Evolutionary conservation across 2,329 filamentous ascomycete genomes (phyloP).

Genomic region (Rutstroemia sp.): DNA sequence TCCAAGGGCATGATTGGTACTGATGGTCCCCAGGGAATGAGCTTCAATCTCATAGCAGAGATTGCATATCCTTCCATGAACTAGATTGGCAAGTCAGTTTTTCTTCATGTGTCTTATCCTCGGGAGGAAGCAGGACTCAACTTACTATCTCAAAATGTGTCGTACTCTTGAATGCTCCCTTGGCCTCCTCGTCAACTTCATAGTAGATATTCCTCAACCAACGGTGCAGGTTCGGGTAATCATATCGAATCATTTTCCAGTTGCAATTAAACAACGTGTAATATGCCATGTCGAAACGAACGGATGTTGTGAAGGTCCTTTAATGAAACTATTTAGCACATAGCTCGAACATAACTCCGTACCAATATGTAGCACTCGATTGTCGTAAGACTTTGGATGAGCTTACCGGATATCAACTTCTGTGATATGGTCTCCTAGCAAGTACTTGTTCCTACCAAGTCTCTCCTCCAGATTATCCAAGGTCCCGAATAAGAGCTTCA

Average conservation of each 20-base stretch:
- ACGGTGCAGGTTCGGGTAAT: constrained; percentile 45
- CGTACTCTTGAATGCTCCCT: constrained; percentile 37
- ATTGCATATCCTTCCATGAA: background rate
- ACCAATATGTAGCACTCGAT: too few species aligned
- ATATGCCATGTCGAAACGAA: constrained; percentile 62
- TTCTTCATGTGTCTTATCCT: background rate
- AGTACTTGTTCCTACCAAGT: constrained; percentile 49
- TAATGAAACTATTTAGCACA: background rate
- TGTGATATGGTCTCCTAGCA: constrained; percentile 57
- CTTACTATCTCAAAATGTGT: background rate
- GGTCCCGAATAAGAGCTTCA: constrained; percentile 61
- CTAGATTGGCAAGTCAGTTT: background rate
- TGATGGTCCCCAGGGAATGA: background rate
- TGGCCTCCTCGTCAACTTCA: constrained; percentile 36
- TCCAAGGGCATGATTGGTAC: background rate
- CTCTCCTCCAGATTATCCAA: constrained; percentile 64
- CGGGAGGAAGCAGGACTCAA: background rate
- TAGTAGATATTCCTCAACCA: constrained; percentile 62
- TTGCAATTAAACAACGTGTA: constrained; percentile 58
- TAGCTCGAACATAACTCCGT: background rate
- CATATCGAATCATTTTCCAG: constrained; percentile 54
- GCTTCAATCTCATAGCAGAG: background rate
- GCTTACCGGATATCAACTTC: constrained; percentile 52
- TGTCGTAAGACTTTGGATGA: background rate
- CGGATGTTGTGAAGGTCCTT: constrained; percentile 57